Evolutionary conservation across 805 yeast species (phyloP), one percentile per base, ranked within the genome.

Genomic region (Torulaspora indica): DNA sequence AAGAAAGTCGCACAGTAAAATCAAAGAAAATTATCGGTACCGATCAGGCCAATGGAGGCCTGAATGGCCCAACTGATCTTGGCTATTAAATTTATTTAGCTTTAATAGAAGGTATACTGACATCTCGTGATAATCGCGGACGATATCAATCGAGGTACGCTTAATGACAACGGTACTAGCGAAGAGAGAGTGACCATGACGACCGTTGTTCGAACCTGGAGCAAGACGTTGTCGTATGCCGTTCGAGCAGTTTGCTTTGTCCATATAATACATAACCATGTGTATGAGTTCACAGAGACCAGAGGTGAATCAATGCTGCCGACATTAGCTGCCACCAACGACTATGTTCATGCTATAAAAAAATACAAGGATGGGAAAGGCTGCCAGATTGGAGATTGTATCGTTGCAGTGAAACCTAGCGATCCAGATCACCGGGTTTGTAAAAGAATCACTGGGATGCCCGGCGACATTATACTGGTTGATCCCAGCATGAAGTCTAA

Each of bases 281-380:
- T 82, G 13, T 82, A 79, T 58, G 95, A 86, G 58, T 78, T 82
- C 60, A 76, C 89, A 6, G 88, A 81, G 56, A 87, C 98, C 0
- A 71, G 81, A 51, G 98, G 98, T 1, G 97, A 89, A 59, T 85
- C 95, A 22, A 93, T 93, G 98, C 73, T 93, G 31, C 97, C 98
- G 0, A 89, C 98, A 0, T 66, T 93, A 17, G 80, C 82, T 41
- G 77, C 82, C 8, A 67, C 75, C 17, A 77, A 82, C 40, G 97
- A 91, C 62, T 87, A 76, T 61, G 95, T 87, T 10, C 85, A 85
- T 53, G 85, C 86, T 1, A 70, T 80, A 52, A 91, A 87, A 55
- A 63, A 69, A 42, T 74, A 76, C 59, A 71, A 78, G 40, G 65
- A 73, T 38, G 97, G 96, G 1, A 69, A 82, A 45, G 72, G 72